Conservation (phyloP, 148 eudicot genomes). For the Limonium bicolor region DNA sequence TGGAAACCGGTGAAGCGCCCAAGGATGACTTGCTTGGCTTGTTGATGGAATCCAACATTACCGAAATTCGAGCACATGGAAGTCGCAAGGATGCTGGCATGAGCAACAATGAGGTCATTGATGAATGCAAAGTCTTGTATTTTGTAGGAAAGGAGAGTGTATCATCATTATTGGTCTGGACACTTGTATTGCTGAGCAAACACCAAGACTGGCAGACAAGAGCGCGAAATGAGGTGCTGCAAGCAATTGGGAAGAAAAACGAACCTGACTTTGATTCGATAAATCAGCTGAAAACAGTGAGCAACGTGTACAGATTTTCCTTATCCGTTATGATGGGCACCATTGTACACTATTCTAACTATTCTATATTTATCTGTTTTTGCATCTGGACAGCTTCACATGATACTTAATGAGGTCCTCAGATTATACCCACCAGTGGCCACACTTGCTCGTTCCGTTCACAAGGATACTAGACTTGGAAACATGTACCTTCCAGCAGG, state of each 20-base stretch:
- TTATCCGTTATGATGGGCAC: neutral
- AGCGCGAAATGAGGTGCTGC: slow-evolving; percentile 16
- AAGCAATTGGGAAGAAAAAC: slow-evolving; percentile 8
- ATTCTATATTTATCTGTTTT: neutral
- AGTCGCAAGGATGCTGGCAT: slow-evolving; percentile 5
- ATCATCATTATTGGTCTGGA: slow-evolving; percentile 14
- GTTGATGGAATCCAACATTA: slow-evolving; percentile 12
- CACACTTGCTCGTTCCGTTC: slow-evolving; percentile 3
- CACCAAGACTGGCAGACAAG: slow-evolving; percentile 14
- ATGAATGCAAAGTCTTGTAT: slow-evolving; percentile 14
- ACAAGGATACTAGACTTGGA: slow-evolving; percentile 14
- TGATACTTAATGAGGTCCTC: slow-evolving; percentile 25
- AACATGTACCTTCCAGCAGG: slow-evolving; percentile 13
- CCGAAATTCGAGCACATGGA: slow-evolving; percentile 4
- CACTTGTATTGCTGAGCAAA: slow-evolving; percentile 9
- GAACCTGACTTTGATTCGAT: slow-evolving; percentile 14
- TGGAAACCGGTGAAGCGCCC: slow-evolving; percentile 14
- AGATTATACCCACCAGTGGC: slow-evolving; percentile 18
- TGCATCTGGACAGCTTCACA: slow-evolving; percentile 10
- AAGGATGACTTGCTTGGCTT: slow-evolving; percentile 17
- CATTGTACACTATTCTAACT: neutral
- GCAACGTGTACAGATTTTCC: too few species aligned
- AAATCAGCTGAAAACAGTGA: slow-evolving; percentile 13
- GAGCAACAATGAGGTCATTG: slow-evolving; percentile 13
- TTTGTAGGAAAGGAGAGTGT: slow-evolving; percentile 17